phyloP scores from a whole-genome alignment of 2,329 filamentous ascomycete species.

The Penicillium sclerotiorum region DNA sequence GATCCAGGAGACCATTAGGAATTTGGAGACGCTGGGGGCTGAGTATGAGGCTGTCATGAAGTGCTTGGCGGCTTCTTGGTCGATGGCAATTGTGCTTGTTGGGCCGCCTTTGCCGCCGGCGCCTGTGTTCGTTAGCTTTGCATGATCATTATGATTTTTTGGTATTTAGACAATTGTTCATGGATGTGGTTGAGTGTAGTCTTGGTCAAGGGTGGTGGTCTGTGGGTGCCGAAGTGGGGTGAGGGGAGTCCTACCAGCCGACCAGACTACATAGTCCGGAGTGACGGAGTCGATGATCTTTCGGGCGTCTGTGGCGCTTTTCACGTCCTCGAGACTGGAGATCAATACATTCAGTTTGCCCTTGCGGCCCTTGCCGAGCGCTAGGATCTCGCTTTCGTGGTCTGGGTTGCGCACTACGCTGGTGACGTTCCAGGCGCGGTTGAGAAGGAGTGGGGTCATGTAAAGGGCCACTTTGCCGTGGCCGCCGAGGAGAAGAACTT shows the following conservation, averaged over 20 bases:
- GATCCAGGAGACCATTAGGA: constrained; percentile 58
- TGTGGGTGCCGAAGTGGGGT: constrained; percentile 12
- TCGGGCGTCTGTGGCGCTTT: constrained; percentile 63
- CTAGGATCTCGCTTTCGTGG: constrained; percentile 66
- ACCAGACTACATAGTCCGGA: constrained; percentile 52
- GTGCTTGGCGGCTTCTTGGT: constrained; percentile 57
- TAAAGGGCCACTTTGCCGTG: constrained; percentile 77
- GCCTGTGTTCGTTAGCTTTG: no score
- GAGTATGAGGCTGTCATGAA: constrained; percentile 55
- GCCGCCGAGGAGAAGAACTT: constrained; percentile 75
- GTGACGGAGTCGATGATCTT: constrained; percentile 55
- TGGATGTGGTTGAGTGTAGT: no score
- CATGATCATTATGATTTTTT: no score
- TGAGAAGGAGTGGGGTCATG: constrained; percentile 74
- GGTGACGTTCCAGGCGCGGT: constrained; percentile 74
- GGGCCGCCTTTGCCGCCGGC: constrained; percentile 59
- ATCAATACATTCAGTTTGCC: constrained; percentile 71
- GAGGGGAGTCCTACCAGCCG: constrained; percentile 42
- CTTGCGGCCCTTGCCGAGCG: constrained; percentile 58
- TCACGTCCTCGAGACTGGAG: constrained; percentile 71
- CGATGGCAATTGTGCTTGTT: constrained; percentile 54
- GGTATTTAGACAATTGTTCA: no score
- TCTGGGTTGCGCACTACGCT: constrained; percentile 74
- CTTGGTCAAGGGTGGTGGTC: no score
- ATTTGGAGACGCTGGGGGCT: constrained; percentile 52